These are phyloP conservation scores for Raphidocelis subcapitata DNA, from an alignment of 139 green algal genomes.

Conservation along the genomic window DNA sequence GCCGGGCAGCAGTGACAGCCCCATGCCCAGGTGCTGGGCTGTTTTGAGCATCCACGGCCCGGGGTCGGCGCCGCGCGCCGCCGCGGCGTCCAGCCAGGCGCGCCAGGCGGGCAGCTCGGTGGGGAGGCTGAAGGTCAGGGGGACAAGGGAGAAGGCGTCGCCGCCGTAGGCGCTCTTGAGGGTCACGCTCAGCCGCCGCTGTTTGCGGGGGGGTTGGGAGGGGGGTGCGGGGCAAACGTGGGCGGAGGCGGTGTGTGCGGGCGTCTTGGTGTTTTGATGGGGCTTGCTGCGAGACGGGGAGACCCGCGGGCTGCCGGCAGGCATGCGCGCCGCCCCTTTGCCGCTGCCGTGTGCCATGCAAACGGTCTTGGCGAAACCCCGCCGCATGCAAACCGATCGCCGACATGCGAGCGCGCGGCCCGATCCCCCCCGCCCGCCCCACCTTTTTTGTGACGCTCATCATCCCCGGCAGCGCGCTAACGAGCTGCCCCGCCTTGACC, in stretches of 20 bases:
- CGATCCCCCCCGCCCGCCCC: background rate
- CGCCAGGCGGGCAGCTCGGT: slow-evolving; percentile 37
- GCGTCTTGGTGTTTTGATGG: background rate
- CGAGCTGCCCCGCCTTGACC: slow-evolving; percentile 51
- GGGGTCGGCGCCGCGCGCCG: slow-evolving; percentile 1
- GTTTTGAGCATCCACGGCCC: slow-evolving; percentile 65
- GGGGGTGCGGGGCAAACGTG: background rate
- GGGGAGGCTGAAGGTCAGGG: slow-evolving; percentile 47
- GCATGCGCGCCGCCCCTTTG: background rate
- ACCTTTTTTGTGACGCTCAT: slow-evolving; percentile 60
- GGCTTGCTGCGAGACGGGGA: background rate
- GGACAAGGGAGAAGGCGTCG: slow-evolving; percentile 37
- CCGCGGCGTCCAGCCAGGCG: slow-evolving; percentile 11
- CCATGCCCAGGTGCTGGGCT: slow-evolving; percentile 55
- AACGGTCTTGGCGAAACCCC: background rate
- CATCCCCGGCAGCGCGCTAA: slow-evolving; percentile 47
- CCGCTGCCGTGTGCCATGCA: background rate
- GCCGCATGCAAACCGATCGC: background rate
- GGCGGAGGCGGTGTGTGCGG: background rate
- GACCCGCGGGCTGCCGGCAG: background rate
- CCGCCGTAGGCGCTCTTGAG: slow-evolving; percentile 40
- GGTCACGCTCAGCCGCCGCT: slow-evolving; percentile 41
- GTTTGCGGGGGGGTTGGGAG: background rate
- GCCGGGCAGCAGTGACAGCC: slow-evolving; percentile 43
- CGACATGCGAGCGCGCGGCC: background rate